Percentiles rank a stretch among this genome's conserved stretches.
phyloP scores from a whole-genome alignment of 345 rosid species.

The Brassica cretica region DNA sequence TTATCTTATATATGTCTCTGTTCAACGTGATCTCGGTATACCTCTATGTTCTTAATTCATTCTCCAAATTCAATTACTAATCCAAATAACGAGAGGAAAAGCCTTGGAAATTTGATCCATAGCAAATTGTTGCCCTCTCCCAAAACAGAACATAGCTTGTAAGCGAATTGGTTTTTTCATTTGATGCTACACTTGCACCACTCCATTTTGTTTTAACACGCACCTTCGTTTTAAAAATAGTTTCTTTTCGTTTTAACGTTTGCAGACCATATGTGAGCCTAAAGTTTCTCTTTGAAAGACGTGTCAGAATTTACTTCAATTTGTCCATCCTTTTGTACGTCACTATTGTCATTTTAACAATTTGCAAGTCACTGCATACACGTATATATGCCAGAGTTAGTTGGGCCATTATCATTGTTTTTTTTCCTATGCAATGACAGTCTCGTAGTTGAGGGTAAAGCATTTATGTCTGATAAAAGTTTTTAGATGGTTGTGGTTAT shows the following conservation, averaged over 20 bases:
- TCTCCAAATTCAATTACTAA: neutral
- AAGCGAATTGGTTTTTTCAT: neutral
- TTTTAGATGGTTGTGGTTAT: neutral
- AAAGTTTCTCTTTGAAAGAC: neutral
- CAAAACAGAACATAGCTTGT: neutral
- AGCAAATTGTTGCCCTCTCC: neutral
- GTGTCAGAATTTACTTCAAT: neutral
- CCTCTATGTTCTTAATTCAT: neutral
- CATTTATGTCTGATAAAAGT: neutral
- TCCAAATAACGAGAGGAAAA: neutral
- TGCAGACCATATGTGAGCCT: neutral
- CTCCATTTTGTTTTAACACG: neutral
- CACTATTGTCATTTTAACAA: neutral
- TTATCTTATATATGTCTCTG: neutral
- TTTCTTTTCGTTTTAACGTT: neutral
- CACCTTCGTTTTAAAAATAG: neutral
- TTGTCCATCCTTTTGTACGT: neutral
- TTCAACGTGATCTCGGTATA: neutral
- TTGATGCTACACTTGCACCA: neutral
- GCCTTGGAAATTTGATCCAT: neutral
- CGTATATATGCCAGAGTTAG: neutral
- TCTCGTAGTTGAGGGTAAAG: neutral
- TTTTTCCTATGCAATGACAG: neutral
- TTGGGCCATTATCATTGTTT: neutral
- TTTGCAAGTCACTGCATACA: neutral